phyloP scores from a whole-genome alignment of 345 rosid species.

The Brassica nigra region DNA sequence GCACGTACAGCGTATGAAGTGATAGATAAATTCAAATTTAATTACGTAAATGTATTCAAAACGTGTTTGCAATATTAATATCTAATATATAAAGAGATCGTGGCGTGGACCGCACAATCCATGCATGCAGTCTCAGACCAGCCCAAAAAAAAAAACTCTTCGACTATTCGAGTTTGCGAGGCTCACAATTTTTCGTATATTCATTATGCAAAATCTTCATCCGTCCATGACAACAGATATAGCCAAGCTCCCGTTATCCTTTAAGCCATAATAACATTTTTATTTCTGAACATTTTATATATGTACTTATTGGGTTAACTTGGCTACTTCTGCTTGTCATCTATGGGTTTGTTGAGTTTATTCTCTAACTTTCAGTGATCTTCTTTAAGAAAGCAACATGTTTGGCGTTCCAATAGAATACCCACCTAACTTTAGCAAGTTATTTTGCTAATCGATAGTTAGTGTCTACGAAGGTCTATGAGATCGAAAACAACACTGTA shows the following conservation, averaged over 20 bases:
- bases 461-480: too few relatives aligned
- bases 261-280: neutral
- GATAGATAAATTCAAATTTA: neutral
- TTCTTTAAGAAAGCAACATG: neutral
- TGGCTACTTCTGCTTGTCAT: neutral
- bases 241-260: slow-evolving; percentile 11
- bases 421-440: neutral
- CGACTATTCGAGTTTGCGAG: slow-evolving; percentile 15
- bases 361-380: neutral
- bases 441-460: neutral
- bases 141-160: neutral
- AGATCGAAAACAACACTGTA: too few relatives aligned
- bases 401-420: neutral
- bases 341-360: neutral
- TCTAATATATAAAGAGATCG: neutral
- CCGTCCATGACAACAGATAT: slow-evolving; percentile 7
- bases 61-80: neutral
- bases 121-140: slow-evolving; percentile 15
- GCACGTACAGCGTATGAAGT: too few relatives aligned
- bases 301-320: neutral
- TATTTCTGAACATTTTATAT: neutral
- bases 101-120: slow-evolving; percentile 33
- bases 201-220: neutral
- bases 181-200: slow-evolving; percentile 21
- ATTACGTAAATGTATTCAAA: neutral